Evolutionary conservation across 176 grass and related monocot genomes (phyloP).

Genomic region (Musa acuminata): DNA sequence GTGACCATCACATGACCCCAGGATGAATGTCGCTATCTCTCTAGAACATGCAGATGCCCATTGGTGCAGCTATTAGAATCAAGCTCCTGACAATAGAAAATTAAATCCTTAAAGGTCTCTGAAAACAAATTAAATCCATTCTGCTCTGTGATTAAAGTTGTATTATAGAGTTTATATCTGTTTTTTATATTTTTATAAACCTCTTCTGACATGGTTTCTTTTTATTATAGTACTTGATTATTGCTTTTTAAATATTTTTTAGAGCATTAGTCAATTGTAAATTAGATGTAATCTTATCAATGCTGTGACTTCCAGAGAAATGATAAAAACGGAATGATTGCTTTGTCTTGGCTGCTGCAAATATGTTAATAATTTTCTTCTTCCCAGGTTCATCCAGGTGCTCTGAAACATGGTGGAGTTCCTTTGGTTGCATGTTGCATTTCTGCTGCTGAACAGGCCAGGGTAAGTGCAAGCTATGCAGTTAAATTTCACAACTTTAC

Average conservation of each 20-base stretch:
- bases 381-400: slow-evolving; percentile 85
- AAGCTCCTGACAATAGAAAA: too few relatives aligned
- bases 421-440: slow-evolving; percentile 75
- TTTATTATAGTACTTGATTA: not conserved
- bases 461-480: slow-evolving; percentile 37
- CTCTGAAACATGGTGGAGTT: slow-evolving; percentile 73
- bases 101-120: too few relatives aligned
- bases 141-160: too few relatives aligned
- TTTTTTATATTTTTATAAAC: not conserved
- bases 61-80: too few relatives aligned
- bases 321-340: not conserved
- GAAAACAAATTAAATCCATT: too few relatives aligned
- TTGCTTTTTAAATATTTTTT: not conserved
- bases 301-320: not conserved
- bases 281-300: not conserved
- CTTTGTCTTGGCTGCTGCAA: slow-evolving; percentile 14
- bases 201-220: not conserved
- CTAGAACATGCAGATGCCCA: too few relatives aligned
- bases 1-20: too few relatives aligned
- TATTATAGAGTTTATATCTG: not conserved
- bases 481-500: not conserved
- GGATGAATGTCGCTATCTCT: too few relatives aligned
- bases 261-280: not conserved
- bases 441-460: slow-evolving; percentile 67
- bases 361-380: slow-evolving; percentile 8